These are phyloP conservation scores for Metschnikowia corniflorae DNA, from an alignment of 805 yeast genomes.

Conservation along the genomic window DNA sequence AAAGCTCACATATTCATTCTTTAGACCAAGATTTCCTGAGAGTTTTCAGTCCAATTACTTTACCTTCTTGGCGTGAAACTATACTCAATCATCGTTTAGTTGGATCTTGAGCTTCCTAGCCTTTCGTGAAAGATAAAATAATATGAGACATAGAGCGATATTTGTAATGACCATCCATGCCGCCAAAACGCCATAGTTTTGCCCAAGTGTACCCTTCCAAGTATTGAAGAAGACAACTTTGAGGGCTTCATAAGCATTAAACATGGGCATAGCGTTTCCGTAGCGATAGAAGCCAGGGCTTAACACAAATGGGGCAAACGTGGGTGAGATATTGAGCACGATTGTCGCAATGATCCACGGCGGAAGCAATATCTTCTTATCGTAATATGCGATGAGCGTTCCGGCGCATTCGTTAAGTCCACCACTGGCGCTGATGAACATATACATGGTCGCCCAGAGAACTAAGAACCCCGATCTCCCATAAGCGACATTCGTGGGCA, in stretches of 20 bases:
- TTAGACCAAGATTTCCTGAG: no score
- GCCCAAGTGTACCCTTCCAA: constrained; percentile 31
- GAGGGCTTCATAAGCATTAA: constrained; percentile 28
- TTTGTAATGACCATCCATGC: constrained; percentile 25
- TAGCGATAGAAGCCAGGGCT: constrained; percentile 30
- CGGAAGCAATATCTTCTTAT: constrained; percentile 20
- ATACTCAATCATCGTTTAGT: no score
- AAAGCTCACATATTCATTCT: no score
- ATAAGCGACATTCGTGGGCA: constrained; percentile 23
- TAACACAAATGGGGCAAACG: constrained; percentile 33
- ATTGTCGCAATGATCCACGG: constrained; percentile 31
- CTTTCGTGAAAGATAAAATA: constrained; percentile 5
- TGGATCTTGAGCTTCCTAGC: no score
- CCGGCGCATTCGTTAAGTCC: constrained; percentile 28
- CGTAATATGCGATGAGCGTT: constrained; percentile 19
- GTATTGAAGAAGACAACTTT: constrained; percentile 34
- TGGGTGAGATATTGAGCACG: constrained; percentile 29
- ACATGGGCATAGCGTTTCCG: constrained; percentile 39
- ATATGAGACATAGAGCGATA: constrained; percentile 2
- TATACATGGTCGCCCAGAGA: constrained; percentile 29
- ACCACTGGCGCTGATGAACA: constrained; percentile 27
- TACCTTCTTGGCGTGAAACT: no score
- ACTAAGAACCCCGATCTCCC: constrained; percentile 33
- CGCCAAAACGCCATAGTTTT: constrained; percentile 27
- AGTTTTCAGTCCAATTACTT: no score